Conservation (phyloP, 2,329 filamentous ascomycete species). For the Claviceps capensis region DNA sequence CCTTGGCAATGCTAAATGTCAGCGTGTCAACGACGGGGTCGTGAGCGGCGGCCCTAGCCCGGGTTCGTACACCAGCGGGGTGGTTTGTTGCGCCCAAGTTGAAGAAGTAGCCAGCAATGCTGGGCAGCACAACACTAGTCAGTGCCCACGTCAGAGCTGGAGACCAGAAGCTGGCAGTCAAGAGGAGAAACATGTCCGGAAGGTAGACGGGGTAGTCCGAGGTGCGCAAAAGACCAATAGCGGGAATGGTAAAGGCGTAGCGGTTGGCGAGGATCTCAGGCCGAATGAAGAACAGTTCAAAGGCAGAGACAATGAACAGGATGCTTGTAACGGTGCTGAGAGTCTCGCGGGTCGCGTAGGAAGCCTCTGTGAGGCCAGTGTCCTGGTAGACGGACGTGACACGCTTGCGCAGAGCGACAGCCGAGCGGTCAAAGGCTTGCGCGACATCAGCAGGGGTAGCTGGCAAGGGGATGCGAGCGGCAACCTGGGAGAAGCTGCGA, state of each 20-base stretch:
- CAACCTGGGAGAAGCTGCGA: slow-evolving; percentile 38
- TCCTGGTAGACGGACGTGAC: slow-evolving; percentile 50
- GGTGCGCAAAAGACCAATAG: slow-evolving; percentile 40
- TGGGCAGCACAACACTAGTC: slow-evolving; percentile 58
- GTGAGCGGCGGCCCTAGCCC: slow-evolving; percentile 20
- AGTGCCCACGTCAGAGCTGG: slow-evolving; percentile 63
- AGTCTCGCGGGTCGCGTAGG: slow-evolving; percentile 51
- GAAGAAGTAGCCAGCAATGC: slow-evolving; percentile 72
- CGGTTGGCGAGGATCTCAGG: slow-evolving; percentile 56
- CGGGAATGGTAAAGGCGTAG: slow-evolving; percentile 60
- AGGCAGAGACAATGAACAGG: slow-evolving; percentile 49
- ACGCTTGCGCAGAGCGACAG: slow-evolving; percentile 51
- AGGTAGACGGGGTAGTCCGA: slow-evolving; percentile 49
- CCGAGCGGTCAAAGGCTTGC: slow-evolving; percentile 59
- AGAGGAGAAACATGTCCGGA: slow-evolving; percentile 67
- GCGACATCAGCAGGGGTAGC: slow-evolving; percentile 70
- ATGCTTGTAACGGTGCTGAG: slow-evolving; percentile 62
- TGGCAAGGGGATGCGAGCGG: slow-evolving; percentile 55
- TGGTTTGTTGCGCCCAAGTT: slow-evolving; percentile 55
- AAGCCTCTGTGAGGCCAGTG: slow-evolving; percentile 52
- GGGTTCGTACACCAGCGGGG: slow-evolving; percentile 25
- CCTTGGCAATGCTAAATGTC: slow-evolving; percentile 82
- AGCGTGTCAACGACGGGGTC: slow-evolving; percentile 67
- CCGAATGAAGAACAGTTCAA: slow-evolving; percentile 60
- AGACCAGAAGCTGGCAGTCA: slow-evolving; percentile 72